phyloP scores from a whole-genome alignment of 345 rosid genomes.

The Eucalyptus tenuipes region DNA sequence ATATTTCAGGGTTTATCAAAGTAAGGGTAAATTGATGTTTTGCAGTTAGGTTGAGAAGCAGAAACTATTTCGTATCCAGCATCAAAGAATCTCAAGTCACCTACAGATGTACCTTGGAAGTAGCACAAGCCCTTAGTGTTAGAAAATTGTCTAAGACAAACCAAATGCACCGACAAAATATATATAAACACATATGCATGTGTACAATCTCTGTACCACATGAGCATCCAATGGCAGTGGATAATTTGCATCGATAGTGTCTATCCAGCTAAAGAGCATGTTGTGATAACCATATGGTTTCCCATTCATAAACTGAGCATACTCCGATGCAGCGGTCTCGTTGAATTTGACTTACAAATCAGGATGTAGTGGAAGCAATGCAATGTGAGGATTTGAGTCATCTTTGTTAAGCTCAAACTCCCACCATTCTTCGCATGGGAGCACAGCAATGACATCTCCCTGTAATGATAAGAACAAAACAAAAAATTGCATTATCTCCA shows the following conservation, averaged over 20 bases:
- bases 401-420: slow-evolving; percentile 84
- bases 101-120: too few species aligned
- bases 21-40: too few species aligned
- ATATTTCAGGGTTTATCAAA: too few species aligned
- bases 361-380: slow-evolving; percentile 87
- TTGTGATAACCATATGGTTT: slow-evolving; percentile 93
- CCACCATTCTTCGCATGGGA: slow-evolving; percentile 99
- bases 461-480: not conserved
- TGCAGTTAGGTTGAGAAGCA: too few species aligned
- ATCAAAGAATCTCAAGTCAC: too few species aligned
- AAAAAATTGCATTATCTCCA: not conserved
- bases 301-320: slow-evolving; percentile 78
- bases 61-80: too few species aligned
- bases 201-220: slow-evolving; percentile 29
- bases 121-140: too few species aligned
- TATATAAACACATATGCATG: too few species aligned
- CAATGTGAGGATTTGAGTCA: slow-evolving; percentile 87
- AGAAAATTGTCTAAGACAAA: not conserved
- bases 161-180: not conserved
- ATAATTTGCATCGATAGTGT: slow-evolving; percentile 68
- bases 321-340: slow-evolving; percentile 93
- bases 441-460: slow-evolving; percentile 73
- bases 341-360: slow-evolving; percentile 75
- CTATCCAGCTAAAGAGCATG: slow-evolving; percentile 98
- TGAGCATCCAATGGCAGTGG: slow-evolving; percentile 95